Conservation (phyloP, 768 basidiomycete genomes). For the Leccinum truebloodii region DNA sequence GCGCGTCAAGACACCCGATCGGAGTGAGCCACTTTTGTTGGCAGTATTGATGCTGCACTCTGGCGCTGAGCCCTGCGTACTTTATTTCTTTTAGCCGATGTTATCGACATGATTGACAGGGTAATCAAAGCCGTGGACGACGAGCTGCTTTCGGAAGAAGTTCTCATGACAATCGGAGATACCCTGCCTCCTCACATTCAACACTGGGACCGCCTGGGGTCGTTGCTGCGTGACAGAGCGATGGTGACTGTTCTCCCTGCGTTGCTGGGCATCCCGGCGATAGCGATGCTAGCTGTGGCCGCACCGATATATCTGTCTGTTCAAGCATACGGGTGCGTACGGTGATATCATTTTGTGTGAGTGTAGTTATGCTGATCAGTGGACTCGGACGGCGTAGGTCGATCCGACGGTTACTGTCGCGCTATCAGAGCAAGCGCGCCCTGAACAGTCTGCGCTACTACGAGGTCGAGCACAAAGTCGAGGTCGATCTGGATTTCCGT, state of each 20-base stretch:
- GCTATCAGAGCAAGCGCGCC: background rate
- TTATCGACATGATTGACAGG: too few species aligned
- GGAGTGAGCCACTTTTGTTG: too few species aligned
- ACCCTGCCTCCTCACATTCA: background rate
- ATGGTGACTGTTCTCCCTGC: conserved; percentile 3
- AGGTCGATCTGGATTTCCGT: background rate
- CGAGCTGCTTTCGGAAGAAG: too few species aligned
- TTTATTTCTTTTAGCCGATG: too few species aligned
- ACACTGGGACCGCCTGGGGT: conserved; percentile 13
- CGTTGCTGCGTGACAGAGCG: background rate
- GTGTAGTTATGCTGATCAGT: background rate
- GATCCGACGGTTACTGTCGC: background rate
- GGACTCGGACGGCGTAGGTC: background rate
- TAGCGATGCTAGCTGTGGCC: background rate
- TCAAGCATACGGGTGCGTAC: background rate
- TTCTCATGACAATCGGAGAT: too few species aligned
- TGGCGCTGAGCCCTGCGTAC: too few species aligned
- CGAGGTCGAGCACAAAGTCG: background rate
- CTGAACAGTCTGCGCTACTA: background rate
- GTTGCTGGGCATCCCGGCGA: conserved; percentile 7
- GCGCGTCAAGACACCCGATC: too few species aligned
- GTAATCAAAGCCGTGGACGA: too few species aligned
- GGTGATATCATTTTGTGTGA: background rate
- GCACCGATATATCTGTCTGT: background rate
- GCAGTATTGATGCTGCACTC: too few species aligned